phyloP scores from a whole-genome alignment of 331 rosid genomes.

The Acacia pycnantha region DNA sequence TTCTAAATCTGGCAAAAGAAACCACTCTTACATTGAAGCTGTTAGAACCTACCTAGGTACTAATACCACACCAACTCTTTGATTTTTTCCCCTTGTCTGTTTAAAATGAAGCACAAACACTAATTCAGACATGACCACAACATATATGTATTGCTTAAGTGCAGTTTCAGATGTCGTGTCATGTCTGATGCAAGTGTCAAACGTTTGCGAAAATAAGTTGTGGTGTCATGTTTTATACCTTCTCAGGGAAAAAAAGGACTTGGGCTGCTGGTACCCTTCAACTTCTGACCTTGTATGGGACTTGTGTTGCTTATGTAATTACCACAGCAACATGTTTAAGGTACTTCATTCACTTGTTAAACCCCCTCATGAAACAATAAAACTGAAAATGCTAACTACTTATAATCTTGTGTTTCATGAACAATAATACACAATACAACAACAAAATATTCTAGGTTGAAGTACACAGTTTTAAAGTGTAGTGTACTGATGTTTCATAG shows the following conservation, averaged over 20 bases:
- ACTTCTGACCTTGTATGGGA: conserved; percentile 57
- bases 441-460: background rate
- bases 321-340: conserved; percentile 66
- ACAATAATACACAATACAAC: background rate
- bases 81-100: background rate
- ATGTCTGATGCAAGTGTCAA: background rate
- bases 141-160: too few relatives aligned
- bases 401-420: background rate
- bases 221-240: background rate
- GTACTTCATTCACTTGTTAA: conserved; percentile 36
- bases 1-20: conserved; percentile 62
- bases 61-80: conserved; percentile 28
- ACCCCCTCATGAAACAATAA: conserved; percentile 11
- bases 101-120: background rate
- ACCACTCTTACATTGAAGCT: conserved; percentile 63
- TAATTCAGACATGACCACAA: background rate
- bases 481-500: background rate
- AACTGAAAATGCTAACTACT: background rate
- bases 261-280: conserved; percentile 56
- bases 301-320: conserved; percentile 59
- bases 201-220: background rate
- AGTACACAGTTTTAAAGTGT: background rate
- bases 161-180: background rate
- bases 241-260: conserved; percentile 48
- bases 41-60: conserved; percentile 58